phyloP scores from a whole-genome alignment of 2,329 filamentous ascomycete genomes.

The Aspergillus alliaceus region DNA sequence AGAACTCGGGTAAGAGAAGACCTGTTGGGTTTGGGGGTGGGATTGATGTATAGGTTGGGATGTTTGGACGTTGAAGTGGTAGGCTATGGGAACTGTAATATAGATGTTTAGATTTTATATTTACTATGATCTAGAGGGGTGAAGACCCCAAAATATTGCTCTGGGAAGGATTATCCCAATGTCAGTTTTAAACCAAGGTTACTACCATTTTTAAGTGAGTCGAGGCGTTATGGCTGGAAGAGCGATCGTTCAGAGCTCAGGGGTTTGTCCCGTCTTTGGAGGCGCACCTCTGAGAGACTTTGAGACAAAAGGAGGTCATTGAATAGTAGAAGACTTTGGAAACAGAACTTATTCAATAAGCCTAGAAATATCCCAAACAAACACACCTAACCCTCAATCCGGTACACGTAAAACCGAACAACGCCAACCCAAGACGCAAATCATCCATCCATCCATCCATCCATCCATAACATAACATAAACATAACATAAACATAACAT shows the following conservation, averaged over 20 bases:
- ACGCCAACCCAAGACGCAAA: background rate
- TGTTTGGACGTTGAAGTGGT: background rate
- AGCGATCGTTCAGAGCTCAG: background rate
- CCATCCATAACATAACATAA: too few relatives aligned
- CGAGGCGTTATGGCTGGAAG: background rate
- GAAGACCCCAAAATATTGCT: background rate
- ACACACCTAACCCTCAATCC: background rate
- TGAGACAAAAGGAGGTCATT: too few relatives aligned
- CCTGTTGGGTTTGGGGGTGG: constrained; percentile 90
- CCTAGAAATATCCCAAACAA: background rate
- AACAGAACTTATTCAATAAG: background rate
- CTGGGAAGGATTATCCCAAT: too few relatives aligned
- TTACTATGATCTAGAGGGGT: background rate
- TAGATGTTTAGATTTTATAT: background rate
- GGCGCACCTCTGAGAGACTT: background rate
- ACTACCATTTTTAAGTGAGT: too few relatives aligned
- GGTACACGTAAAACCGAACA: background rate
- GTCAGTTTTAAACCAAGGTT: too few relatives aligned
- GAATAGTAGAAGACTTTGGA: background rate
- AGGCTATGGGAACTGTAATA: background rate
- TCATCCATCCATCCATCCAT: too few relatives aligned
- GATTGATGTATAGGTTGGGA: constrained; percentile 23
- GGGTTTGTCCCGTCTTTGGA: background rate
- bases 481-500: background rate
- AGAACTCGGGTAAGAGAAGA: constrained; percentile 69